Base-by-base conservation (phyloP, 2,329 filamentous ascomycete species). In the Akanthomyces uredinophilus region DNA sequence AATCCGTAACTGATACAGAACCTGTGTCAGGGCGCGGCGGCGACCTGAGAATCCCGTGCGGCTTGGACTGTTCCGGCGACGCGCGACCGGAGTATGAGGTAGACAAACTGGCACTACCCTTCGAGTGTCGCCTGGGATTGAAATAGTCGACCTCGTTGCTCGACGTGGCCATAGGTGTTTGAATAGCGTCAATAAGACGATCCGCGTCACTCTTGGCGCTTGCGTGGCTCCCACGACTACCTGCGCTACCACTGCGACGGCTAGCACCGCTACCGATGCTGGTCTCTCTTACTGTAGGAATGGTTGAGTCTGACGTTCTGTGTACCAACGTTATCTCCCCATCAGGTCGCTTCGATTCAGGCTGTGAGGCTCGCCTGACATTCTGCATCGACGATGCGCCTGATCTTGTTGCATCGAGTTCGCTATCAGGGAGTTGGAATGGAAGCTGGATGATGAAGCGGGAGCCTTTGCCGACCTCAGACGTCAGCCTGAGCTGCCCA, bases 401-500 rank as follows among this genome's bases (percentile, higher is more conserved):
- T 37, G 54, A 7, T 29, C 20, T 44, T 10, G 18, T 4, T 3
- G 55, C 5, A n/a, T 46, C 66, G 3, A 68, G 64, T 50, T 80
- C 75, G 1, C 61, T 58, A 11, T 79, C 75, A 0, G 75, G 87
- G 1, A 93, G 71, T 8, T 86, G 80, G 66, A 96, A 95, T 0
- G 89, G 88, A 35, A 96, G 77, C 65, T 91, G 85, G 27, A 96
- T 85, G 22, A 92, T 86, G 66, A 96, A 96, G 58, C 90, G 83
- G 20, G 92, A 93, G 0, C 93, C 92, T 68, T 88, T 90, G 2
- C 89, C 89, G 70, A 89, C 83, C 68, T 95, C 91, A 0, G 92
- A 96, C 69, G 92, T 94, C 1, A 96, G 77, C 1, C 91, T 86
- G 35, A 96, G 74, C 69, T 96, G 92, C 0, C 92, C 93, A 63